These are phyloP conservation scores for Astrothelium subdiscretum DNA, from an alignment of 495 filamentous ascomycete genomes.

Conservation along the genomic window DNA sequence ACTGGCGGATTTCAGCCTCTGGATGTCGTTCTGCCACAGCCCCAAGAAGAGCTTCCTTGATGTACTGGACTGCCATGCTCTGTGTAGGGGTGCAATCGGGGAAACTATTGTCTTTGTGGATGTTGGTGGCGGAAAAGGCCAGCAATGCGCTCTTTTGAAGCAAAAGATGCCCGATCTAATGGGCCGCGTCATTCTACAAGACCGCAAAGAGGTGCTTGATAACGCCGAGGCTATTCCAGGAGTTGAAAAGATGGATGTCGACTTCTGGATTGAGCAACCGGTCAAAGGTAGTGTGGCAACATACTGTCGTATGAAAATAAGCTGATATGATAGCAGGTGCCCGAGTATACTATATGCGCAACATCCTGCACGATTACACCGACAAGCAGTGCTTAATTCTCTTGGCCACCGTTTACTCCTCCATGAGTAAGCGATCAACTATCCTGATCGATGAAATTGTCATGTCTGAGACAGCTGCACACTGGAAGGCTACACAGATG, in stretches of 20 bases:
- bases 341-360: constrained; percentile 9
- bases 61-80: neutral
- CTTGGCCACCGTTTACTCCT: neutral
- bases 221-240: neutral
- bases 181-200: constrained; percentile 8
- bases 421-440: constrained; percentile 3
- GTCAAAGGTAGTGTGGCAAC: constrained; percentile 1
- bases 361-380: constrained; percentile 14
- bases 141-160: constrained; percentile 4
- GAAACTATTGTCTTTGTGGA: constrained; percentile 8
- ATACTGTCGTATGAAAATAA: neutral
- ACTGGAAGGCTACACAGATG: neutral
- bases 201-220: neutral
- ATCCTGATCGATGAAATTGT: constrained; percentile 13
- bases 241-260: constrained; percentile 6
- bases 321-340: constrained; percentile 5
- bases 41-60: neutral
- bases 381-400: constrained; percentile 8
- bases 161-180: neutral
- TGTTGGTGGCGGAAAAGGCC: constrained; percentile 10
- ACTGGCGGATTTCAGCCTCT: neutral
- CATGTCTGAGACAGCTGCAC: constrained; percentile 3
- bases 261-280: constrained; percentile 11
- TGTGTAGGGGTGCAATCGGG: neutral
- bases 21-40: neutral